Evolutionary conservation across 495 filamentous ascomycete genomes (phyloP), one percentile per base, ranked within the genome.

Genomic region (Thermochaetoides thermophila): DNA sequence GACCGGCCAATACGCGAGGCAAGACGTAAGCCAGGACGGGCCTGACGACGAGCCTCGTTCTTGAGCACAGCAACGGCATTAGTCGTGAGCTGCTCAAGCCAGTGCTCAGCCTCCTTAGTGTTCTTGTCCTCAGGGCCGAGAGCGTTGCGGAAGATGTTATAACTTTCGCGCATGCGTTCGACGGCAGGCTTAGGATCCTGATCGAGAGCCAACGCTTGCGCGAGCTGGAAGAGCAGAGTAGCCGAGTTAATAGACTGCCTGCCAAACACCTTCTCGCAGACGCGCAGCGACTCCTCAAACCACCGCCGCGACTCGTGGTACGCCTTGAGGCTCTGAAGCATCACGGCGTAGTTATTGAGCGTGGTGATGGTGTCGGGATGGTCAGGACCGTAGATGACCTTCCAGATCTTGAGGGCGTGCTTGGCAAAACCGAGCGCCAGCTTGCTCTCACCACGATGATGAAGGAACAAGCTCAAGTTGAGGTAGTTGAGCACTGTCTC

Each of bases 321-420:
- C 29, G 78, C 73, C 64, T 92, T 86, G 46, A 93, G 66, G 35
- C 81, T 74, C 60, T 96, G 91, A 29, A 96, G 73, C 91, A 99
- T 99, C 17, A 96, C 89, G 9, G 91, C 91, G 10, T 83, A 85
- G 52, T 99, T 99, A 69, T 96, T 99, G 58, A 96, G 77, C 19
- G 91, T 95, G 9, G 91, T 99, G 60, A 96, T 93, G 11, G 84
- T 89, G 57, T 99, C 91, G 2, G 91, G 91, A 59, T 99, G 91
- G 49, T 81, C 78, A 9, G 74, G 58, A 27, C 91, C 91, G 50
- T 93, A 96, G 51, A 95, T 84, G 52, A 95, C 69, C 66, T 95
- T 94, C 87, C 85, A 95, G 35, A 96, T 66, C 44, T 89, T 78
- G 48, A 99, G 73, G 9, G 91, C 89, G 48, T 96, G 91, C 50